Base-by-base conservation (phyloP, 768 basidiomycete genomes). In the Leucocoprinus leucothites region DNA sequence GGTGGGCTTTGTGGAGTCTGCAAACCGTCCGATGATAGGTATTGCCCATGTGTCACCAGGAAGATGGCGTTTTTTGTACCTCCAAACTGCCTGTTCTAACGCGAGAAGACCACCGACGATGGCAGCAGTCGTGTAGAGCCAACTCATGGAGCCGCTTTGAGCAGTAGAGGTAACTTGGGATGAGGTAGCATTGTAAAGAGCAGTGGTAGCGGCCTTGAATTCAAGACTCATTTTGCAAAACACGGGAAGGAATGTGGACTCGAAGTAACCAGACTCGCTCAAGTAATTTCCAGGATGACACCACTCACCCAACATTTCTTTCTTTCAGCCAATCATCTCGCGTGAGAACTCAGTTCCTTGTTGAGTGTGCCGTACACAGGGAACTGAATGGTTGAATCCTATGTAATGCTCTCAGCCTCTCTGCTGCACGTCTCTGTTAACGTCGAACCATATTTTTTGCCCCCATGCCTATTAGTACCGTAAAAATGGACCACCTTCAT, bases 1-100 rank as follows among this genome's bases (percentile, higher is more conserved):
- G 4, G 91, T 87, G 11, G 97, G 97, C 61, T 87, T 82, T 74
- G 96, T 74, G 3, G 92, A 95, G 66, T 98, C 93, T 3, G 88
- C 85, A 63, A 98, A 97, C 71, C 94, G 94, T 55, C 97, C 97
- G 53, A 99, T 98, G 64, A 99, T 64, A n/a, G 97, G 97, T 60
- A 97, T 94, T 11, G 94, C 97, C 94, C 94, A 98, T 66, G 70
- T 77, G 44, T 80, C 84, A 5, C 96, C 96, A 0, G 96, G 94
- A 6, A 98, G 81, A 62, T 89, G 82, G 18, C 79, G 82, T 66
- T 98, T 98, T 75, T 97, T 95, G 66, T 80, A 81, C 34, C 96
- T 78, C 70, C 96, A 99, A 18, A 94, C 82, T 28, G 81, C 75
- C 73, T 97, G 94, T 66, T 99, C 96, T 51, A 96, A 77, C 44